Percentiles rank a stretch among this genome's conserved stretches.
These are phyloP conservation scores for Paecilomyces niveus DNA, from an alignment of 2,329 filamentous ascomycete species.

Conservation along the genomic window DNA sequence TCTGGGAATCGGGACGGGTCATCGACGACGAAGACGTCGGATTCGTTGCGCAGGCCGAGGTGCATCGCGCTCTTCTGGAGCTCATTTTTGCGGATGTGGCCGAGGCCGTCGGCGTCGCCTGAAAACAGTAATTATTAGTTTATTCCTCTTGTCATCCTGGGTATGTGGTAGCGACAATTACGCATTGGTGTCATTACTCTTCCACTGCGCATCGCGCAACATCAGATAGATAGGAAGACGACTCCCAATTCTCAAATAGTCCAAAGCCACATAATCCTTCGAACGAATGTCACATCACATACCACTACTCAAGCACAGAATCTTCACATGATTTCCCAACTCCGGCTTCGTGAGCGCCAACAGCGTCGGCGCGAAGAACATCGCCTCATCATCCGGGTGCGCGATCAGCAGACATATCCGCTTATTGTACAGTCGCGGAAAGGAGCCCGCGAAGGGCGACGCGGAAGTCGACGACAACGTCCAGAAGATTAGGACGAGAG, in stretches of 20 bases:
- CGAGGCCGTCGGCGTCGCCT: constrained; percentile 83
- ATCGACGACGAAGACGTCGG: constrained; percentile 82
- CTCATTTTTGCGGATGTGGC: constrained; percentile 74
- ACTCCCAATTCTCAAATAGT: neutral
- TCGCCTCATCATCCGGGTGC: constrained; percentile 96
- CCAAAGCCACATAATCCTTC: neutral
- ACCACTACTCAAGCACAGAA: constrained; percentile 86
- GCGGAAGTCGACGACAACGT: constrained; percentile 31
- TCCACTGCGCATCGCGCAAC: neutral
- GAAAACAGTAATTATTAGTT: neutral
- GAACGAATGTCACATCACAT: constrained; percentile 11
- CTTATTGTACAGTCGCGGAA: constrained; percentile 67
- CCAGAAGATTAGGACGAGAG: constrained; percentile 38
- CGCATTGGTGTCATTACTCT: neutral
- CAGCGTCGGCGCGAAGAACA: constrained; percentile 94
- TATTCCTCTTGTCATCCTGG: neutral
- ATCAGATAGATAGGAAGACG: neutral
- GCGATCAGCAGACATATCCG: constrained; percentile 88
- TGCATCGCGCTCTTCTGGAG: constrained; percentile 70
- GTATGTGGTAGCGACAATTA: neutral
- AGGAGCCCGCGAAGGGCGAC: constrained; percentile 31
- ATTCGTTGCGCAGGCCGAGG: constrained; percentile 65
- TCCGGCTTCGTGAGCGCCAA: constrained; percentile 74
- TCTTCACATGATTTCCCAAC: constrained; percentile 84
- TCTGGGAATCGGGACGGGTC: constrained; percentile 72